phyloP scores from a whole-genome alignment of 768 basidiomycete genomes.

The Panellus pusillus region DNA sequence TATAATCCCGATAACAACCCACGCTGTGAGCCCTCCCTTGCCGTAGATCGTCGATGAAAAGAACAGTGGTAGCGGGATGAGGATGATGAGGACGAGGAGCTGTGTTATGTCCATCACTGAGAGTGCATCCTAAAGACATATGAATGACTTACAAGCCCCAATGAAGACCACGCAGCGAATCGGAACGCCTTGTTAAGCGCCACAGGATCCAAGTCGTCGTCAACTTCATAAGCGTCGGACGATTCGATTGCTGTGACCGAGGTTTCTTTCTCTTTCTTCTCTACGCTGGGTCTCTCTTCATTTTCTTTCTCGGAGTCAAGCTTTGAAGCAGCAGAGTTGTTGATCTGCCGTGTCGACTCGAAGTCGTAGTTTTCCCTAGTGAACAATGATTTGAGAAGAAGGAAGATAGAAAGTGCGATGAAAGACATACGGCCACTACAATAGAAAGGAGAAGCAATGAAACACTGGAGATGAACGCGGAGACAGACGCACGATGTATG shows the following conservation, averaged over 20 bases:
- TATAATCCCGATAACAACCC: constrained; percentile 79
- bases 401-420: too few species aligned
- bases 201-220: constrained; percentile 63
- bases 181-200: constrained; percentile 71
- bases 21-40: constrained; percentile 64
- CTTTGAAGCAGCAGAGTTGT: constrained; percentile 34
- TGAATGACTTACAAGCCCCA: constrained; percentile 52
- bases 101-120: neutral
- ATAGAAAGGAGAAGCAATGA: neutral
- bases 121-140: neutral
- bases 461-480: too few species aligned
- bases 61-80: constrained; percentile 87
- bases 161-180: constrained; percentile 77
- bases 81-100: constrained; percentile 64
- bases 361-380: constrained; percentile 72
- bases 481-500: constrained; percentile 54
- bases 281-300: neutral
- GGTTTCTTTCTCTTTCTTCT: neutral
- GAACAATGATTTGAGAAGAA: too few species aligned
- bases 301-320: constrained; percentile 19
- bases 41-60: constrained; percentile 74
- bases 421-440: constrained; percentile 52
- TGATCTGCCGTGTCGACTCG: constrained; percentile 75
- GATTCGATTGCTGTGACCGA: constrained; percentile 2
- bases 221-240: constrained; percentile 36